Base-by-base conservation (phyloP, 2,329 filamentous ascomycete species). In the Clonostachys chloroleuca region DNA sequence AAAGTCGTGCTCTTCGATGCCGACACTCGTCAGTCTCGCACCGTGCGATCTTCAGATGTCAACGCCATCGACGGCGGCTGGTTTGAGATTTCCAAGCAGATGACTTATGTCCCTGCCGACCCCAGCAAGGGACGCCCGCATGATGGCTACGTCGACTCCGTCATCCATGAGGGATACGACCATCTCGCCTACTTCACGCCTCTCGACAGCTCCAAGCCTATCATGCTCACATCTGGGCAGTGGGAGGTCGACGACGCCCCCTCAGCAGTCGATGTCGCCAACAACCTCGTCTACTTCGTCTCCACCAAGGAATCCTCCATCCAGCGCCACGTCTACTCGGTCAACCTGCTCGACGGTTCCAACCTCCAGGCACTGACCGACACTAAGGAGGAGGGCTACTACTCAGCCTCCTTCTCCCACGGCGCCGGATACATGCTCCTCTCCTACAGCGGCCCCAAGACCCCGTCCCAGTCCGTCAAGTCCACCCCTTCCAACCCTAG, bases 141-240 rank as follows among this genome's bases (percentile, higher is more conserved):
- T 6, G 91, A 96, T 64, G 94, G 94, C 18, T 99, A 99, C 59
- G 84, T 99, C 51, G 94, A 99, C 65, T 91, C 87, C 1, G 74
- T 97, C 49, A 87, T 97, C 47, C 77, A 95, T 59, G 80, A 95
- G 17, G 86, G 91, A 47, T 89, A 88, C 56, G 89, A 97, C 56
- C 94, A 99, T 58, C 72, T 99, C 44, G 94, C 87, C 1, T 97
- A 97, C 68, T 99, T 96, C 62, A 85, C 86, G 0, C 92, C 94
- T 3, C 68, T 97, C 45, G 88, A 97, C 56, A 92, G 84, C 56
- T 74, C 87, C 0, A 73, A 87, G n/a, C 92, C 94, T 6, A 70
- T 89, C 42, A 82, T 95, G 74, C 81, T 99, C 39, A 99, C 94
- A 0, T 84, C 87, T 36, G 94, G 94, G 6, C 65, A 86, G 34